Evolutionary conservation across 2,329 filamentous ascomycete genomes (phyloP).

Genomic region (Microascus cirrosus): DNA sequence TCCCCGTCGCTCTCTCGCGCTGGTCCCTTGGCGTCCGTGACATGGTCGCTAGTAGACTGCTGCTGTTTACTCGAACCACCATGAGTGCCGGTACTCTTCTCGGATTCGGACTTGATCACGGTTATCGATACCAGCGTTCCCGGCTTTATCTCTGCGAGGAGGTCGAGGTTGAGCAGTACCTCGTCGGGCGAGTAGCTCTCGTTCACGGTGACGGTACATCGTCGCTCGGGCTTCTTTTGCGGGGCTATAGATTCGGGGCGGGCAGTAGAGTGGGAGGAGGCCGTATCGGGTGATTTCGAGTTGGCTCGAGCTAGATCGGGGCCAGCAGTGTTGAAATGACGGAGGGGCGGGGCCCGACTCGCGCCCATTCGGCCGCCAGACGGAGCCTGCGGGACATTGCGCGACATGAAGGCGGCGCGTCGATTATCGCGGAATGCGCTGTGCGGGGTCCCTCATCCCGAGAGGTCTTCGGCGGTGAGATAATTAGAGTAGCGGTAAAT

Average conservation of each 20-base stretch:
- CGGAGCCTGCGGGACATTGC: constrained; percentile 25
- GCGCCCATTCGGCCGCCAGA: constrained; percentile 28
- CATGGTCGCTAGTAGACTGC: neutral
- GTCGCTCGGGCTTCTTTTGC: constrained; percentile 23
- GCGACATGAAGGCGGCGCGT: constrained; percentile 21
- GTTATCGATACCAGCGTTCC: constrained; percentile 66
- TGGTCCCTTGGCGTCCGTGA: neutral
- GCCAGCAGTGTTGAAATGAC: constrained; percentile 37
- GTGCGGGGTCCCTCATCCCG: constrained; percentile 3
- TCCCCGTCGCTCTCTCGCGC: neutral
- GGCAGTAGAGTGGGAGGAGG: constrained; percentile 37
- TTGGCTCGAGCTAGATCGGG: constrained; percentile 29
- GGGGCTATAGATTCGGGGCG: constrained; percentile 4
- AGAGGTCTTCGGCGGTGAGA: neutral
- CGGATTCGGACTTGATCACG: constrained; percentile 39
- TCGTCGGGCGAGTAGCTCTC: constrained; percentile 61
- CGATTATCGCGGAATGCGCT: constrained; percentile 5
- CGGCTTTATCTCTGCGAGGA: constrained; percentile 51
- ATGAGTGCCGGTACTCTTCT: constrained; percentile 17
- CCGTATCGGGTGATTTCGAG: constrained; percentile 33
- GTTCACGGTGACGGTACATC: constrained; percentile 49
- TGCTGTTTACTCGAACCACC: neutral
- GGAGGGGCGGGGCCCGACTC: constrained; percentile 32
- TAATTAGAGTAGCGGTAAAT: neutral
- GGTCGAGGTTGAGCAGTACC: constrained; percentile 65